A percentile compares a stretch with the other conserved stretches of the same genome.
These are phyloP conservation scores for Debaryomycetaceae sp. DNA, from an alignment of 1,139 yeast genomes.

Conservation along the genomic window DNA sequence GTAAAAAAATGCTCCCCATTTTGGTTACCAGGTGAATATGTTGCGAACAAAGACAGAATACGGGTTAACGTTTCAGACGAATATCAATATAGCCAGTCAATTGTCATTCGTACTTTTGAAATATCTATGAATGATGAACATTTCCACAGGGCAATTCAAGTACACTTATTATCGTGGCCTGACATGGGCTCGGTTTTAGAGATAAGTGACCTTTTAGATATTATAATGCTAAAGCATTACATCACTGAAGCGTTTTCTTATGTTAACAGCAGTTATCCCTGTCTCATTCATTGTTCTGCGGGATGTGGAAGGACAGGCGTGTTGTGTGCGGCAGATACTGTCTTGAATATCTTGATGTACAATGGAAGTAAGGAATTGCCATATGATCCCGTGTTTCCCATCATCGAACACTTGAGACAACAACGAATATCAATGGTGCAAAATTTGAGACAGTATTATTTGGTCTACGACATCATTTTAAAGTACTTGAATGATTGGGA, in stretches of 20 bases:
- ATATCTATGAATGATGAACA: conserved; percentile 20
- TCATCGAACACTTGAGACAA: conserved; percentile 59
- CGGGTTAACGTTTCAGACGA: conserved; percentile 24
- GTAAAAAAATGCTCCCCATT: conserved; percentile 54
- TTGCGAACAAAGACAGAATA: conserved; percentile 32
- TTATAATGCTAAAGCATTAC: conserved; percentile 37
- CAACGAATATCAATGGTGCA: conserved; percentile 86
- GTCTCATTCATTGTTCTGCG: conserved; percentile 82
- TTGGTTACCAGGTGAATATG: conserved; percentile 48
- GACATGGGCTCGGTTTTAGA: conserved; percentile 45
- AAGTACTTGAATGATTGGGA: conserved; percentile 16
- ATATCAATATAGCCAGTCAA: conserved; percentile 13
- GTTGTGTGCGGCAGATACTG: conserved; percentile 69
- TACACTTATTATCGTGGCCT: conserved; percentile 52
- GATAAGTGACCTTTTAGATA: conserved; percentile 39
- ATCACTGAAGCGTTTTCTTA: conserved; percentile 17
- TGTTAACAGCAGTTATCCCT: conserved; percentile 27
- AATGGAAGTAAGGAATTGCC: conserved; percentile 10
- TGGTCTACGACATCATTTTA: conserved; percentile 58
- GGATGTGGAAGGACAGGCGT: conserved; percentile 95
- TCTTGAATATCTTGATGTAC: conserved; percentile 42
- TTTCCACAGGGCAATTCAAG: conserved; percentile 37
- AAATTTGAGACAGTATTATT: conserved; percentile 66
- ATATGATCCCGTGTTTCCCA: conserved; percentile 40
- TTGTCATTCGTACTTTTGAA: conserved; percentile 35